Evolutionary conservation across 2,329 filamentous ascomycete species (phyloP), one percentile per base, ranked within the genome.

Genomic region (Thielaviopsis ethacetica): DNA sequence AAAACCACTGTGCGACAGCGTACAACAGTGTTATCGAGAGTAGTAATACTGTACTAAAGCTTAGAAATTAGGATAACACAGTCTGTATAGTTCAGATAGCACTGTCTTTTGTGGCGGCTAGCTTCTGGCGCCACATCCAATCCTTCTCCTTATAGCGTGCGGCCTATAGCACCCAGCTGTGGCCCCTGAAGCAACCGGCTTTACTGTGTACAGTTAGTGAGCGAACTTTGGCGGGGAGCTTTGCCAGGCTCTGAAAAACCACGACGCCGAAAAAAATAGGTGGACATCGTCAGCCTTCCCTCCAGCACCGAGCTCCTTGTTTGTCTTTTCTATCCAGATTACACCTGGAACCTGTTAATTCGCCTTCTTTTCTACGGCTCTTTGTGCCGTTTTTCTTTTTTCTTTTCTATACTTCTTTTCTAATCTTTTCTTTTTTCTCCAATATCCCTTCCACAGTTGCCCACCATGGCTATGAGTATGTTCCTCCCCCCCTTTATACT

Each of bases 391-490:
- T 27, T 50, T 24, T 61, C n/a, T 27, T 30, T 21, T 58, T 34
- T 60, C 19, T 22, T 22, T 47, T 54, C 19, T 59, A 21, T 47
- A 50, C 24, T 59, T 21, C 15, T 60, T 58, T 54, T 13, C 22
- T 56, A 53, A 57, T 54, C 47, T 30, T 34, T 38, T 24, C 19
- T 50, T 62, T 22, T 52, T 44, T 56, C 47, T 50, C 21, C 47
- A 61, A 59, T 56, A 55, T 53, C 61, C 54, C 61, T 41, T 57
- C 47, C 55, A 58, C 54, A 55, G 49, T 60, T 57, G 55, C 49
- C 38, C 69, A 71, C 66, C 30, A 72, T 72, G 71, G 66, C 69
- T 58, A 65, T 72, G 65, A 72, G 71, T 72, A 65, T 68, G 71
- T 71, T 19, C 17, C 26, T 21, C 34, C 30, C 54, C 24, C 24